phyloP scores from a whole-genome alignment of 1,284 basidiomycete species.

The Apiotrichum gracile region DNA sequence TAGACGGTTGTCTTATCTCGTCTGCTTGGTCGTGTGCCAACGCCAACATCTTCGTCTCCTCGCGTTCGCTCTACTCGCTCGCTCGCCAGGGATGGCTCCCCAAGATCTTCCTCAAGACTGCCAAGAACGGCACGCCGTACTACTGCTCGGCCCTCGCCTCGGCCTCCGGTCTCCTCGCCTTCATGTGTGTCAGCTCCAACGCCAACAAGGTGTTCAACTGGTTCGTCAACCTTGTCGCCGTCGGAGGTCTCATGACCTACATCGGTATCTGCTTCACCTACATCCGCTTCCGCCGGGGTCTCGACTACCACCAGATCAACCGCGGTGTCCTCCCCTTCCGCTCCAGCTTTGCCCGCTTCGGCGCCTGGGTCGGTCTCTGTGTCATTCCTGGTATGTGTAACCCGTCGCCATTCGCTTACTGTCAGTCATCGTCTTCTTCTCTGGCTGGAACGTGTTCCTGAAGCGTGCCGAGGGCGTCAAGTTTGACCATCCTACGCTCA shows the following conservation, averaged over 20 bases:
- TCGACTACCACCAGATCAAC: conserved; percentile 26
- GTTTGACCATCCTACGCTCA: conserved; percentile 6
- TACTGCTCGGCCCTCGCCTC: conserved; percentile 60
- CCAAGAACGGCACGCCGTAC: conserved; percentile 66
- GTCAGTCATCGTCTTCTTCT: conserved; percentile 21
- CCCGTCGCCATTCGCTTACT: too few species aligned
- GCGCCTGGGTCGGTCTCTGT: conserved; percentile 5
- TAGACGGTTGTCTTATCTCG: conserved; percentile 59
- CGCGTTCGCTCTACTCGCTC: conserved; percentile 53
- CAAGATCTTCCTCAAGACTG: conserved; percentile 57
- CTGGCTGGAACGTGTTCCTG: conserved; percentile 20
- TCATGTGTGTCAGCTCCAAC: conserved; percentile 57
- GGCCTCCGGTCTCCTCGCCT: conserved; percentile 63
- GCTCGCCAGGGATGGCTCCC: conserved; percentile 50
- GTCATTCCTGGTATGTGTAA: too few species aligned
- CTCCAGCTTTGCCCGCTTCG: conserved; percentile 1
- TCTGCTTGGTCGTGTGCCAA: conserved; percentile 54
- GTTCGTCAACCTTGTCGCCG: conserved; percentile 50
- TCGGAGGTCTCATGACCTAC: conserved; percentile 11
- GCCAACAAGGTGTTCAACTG: conserved; percentile 64
- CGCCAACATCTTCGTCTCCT: conserved; percentile 54
- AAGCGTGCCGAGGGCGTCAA: neutral
- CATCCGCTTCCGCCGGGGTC: conserved; percentile 28
- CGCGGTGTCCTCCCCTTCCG: conserved; percentile 16
- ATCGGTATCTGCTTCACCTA: conserved; percentile 23